Conservation (phyloP, 139 green algal species). For the Mesostigma viride region DNA sequence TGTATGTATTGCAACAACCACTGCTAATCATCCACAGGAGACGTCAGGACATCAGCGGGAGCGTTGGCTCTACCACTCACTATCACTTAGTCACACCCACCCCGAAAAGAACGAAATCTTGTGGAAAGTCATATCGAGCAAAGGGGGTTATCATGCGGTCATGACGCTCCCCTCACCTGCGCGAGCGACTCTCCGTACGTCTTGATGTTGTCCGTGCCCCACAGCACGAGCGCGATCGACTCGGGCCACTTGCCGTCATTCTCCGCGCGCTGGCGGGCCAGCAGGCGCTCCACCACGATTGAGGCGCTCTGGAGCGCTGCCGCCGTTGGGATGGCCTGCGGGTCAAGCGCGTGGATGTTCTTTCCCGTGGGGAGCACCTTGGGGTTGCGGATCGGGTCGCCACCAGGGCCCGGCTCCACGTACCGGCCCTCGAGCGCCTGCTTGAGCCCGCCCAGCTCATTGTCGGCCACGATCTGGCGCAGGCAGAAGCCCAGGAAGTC, state of each 20-base stretch:
- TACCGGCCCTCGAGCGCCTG: conserved; percentile 82
- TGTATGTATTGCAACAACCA: too few relatives aligned
- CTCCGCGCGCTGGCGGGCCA: conserved; percentile 77
- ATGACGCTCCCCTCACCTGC: conserved; percentile 20
- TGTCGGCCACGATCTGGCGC: conserved; percentile 88
- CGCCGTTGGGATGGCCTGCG: conserved; percentile 55
- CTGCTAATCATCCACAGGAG: too few relatives aligned
- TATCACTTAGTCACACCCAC: too few relatives aligned
- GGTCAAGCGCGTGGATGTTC: conserved; percentile 99
- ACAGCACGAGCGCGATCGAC: conserved; percentile 94
- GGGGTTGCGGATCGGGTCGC: conserved; percentile 97
- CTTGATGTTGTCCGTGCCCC: conserved; percentile 99
- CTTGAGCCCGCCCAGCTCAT: conserved; percentile 86
- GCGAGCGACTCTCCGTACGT: conserved; percentile 96
- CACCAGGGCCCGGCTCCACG: conserved; percentile 84
- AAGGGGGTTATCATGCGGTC: too few relatives aligned
- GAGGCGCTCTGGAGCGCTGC: conserved; percentile 71
- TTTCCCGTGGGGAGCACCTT: conserved; percentile 94
- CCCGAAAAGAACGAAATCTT: too few relatives aligned
- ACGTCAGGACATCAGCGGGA: too few relatives aligned
- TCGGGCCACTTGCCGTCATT: conserved; percentile 89
- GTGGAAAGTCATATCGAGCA: too few relatives aligned
- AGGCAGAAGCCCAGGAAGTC: conserved; percentile 95
- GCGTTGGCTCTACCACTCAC: too few relatives aligned
- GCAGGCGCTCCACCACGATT: conserved; percentile 81